A percentile compares a stretch with the other conserved stretches of the same genome.
These are phyloP conservation scores for Xylaria sp. DNA, from an alignment of 2,329 filamentous ascomycete species.

Conservation along the genomic window DNA sequence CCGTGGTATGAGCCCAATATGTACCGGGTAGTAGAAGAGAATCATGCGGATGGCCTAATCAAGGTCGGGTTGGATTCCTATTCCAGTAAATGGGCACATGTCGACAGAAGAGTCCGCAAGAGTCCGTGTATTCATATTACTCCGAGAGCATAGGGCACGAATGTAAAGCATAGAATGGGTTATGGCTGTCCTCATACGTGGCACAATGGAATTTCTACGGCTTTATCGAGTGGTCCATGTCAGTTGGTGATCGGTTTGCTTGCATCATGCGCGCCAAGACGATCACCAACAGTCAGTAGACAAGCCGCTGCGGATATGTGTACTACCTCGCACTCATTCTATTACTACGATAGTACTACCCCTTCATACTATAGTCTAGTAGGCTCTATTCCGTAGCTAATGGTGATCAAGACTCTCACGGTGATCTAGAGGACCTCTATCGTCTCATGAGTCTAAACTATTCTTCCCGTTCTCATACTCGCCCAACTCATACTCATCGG, in stretches of 20 bases:
- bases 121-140: no score
- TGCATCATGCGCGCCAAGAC: conserved; percentile 14
- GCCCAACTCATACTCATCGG: conserved; percentile 81
- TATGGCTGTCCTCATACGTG: conserved; percentile 13
- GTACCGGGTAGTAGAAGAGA: neutral
- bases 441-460: conserved; percentile 43
- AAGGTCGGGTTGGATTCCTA: conserved; percentile 1
- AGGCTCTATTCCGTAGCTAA: no score
- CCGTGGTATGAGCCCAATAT: neutral
- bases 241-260: conserved; percentile 5
- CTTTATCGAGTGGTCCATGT: conserved; percentile 1
- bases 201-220: conserved; percentile 10
- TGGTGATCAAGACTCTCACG: no score
- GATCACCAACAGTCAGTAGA: conserved; percentile 7
- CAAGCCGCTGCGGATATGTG: no score
- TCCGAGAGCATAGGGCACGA: neutral
- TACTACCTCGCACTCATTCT: no score
- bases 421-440: neutral
- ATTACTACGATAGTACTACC: no score
- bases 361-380: no score
- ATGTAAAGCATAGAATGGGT: neutral
- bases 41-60: neutral
- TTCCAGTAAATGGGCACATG: neutral
- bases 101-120: no score
- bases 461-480: conserved; percentile 69